Percentiles rank a stretch among this genome's conserved stretches.
Evolutionary conservation across 306 rosid genomes (phyloP).

Genomic region (Hippophae gyantsensis): DNA sequence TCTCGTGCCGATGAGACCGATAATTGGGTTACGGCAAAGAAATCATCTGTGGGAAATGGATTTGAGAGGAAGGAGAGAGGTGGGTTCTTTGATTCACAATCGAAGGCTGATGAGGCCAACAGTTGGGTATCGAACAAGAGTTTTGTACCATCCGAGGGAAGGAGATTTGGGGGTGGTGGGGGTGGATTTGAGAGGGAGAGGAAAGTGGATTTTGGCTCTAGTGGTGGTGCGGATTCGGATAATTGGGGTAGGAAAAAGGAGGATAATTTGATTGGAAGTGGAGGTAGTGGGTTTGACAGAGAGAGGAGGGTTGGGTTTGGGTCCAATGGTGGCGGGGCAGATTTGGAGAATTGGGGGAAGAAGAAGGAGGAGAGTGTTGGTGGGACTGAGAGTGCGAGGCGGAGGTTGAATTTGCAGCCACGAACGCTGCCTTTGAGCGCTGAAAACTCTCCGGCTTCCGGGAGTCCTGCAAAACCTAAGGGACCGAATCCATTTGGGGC

Average conservation of each 20-base stretch:
- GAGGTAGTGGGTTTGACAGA: conserved; percentile 43
- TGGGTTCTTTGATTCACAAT: conserved; percentile 62
- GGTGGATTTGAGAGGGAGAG: conserved; percentile 56
- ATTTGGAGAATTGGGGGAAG: conserved; percentile 38
- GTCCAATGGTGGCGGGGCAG: conserved; percentile 31
- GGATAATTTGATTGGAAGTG: conserved; percentile 15
- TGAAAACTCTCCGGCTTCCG: conserved; percentile 36
- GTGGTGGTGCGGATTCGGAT: conserved; percentile 34
- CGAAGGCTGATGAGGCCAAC: conserved; percentile 79
- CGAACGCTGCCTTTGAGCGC: conserved; percentile 39
- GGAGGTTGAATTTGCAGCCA: conserved; percentile 74
- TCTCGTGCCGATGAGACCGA: conserved; percentile 85
- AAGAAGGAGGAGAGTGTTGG: conserved; percentile 23
- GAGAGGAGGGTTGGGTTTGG: conserved; percentile 31
- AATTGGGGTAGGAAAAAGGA: conserved; percentile 37
- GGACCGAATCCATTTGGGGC: conserved; percentile 66
- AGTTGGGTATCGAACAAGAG: conserved; percentile 75
- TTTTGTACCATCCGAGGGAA: conserved; percentile 47
- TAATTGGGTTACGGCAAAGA: conserved; percentile 77
- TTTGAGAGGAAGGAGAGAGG: conserved; percentile 55
- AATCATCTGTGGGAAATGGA: conserved; percentile 41
- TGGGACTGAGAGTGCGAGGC: conserved; percentile 36
- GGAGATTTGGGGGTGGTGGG: conserved; percentile 34
- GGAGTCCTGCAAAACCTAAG: conserved; percentile 33
- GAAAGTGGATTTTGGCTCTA: conserved; percentile 11